phyloP scores from a whole-genome alignment of 305 asterid species.

The Solanum hybrid region DNA sequence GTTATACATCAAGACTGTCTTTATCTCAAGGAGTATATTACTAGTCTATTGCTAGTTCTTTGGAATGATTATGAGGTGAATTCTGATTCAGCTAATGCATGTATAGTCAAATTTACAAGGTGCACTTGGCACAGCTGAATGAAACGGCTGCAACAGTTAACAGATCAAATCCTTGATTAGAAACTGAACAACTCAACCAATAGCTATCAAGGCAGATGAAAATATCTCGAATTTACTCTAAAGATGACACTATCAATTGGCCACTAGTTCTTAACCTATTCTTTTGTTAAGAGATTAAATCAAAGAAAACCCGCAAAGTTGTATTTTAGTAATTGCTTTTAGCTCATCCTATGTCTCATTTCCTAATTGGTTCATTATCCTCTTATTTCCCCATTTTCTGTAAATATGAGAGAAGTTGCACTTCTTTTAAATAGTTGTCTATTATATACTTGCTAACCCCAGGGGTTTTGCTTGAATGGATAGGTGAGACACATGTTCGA shows the following conservation, averaged over 20 bases:
- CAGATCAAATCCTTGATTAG: background rate
- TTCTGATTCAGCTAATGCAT: background rate
- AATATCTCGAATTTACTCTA: background rate
- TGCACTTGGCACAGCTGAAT: background rate
- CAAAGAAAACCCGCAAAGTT: background rate
- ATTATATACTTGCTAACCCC: constrained; percentile 8
- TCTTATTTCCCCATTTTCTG: background rate
- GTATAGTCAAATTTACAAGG: background rate
- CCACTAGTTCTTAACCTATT: background rate
- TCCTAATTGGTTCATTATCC: background rate
- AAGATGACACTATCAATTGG: background rate
- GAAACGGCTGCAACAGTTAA: background rate
- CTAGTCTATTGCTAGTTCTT: background rate
- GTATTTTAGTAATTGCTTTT: background rate
- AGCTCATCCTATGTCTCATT: background rate
- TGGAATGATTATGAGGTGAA: background rate
- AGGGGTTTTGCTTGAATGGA: constrained; percentile 25
- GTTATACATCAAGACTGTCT: background rate
- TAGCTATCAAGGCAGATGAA: background rate
- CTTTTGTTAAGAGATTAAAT: background rate
- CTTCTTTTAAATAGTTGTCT: constrained; percentile 1
- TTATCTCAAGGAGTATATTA: background rate
- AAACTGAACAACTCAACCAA: background rate
- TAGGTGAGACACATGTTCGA: constrained; percentile 93
- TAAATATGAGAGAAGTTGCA: background rate